Percentiles rank a stretch among this genome's conserved stretches.
These are phyloP conservation scores for Deakozyma indianensis DNA, from an alignment of 805 yeast genomes.

Conservation along the genomic window DNA sequence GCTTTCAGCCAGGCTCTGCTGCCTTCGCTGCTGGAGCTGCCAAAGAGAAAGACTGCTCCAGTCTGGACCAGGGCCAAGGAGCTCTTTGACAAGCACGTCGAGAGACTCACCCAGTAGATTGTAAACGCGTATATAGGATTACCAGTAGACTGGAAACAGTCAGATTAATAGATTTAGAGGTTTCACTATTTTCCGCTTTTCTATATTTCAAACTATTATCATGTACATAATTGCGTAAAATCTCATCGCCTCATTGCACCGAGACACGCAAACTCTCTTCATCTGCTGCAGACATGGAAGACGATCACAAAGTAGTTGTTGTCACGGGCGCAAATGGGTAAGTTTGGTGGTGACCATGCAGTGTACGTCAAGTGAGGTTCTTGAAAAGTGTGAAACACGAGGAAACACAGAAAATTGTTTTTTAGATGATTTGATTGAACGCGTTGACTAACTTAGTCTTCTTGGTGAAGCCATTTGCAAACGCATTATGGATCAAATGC, in stretches of 20 bases:
- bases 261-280: too few relatives aligned
- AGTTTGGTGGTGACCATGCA: too few relatives aligned
- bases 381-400: constrained; percentile 21
- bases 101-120: constrained; percentile 32
- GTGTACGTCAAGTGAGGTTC: not conserved
- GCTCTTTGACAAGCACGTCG: constrained; percentile 72
- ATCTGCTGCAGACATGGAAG: too few relatives aligned
- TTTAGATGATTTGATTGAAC: too few relatives aligned
- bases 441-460: too few relatives aligned
- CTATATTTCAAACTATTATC: too few relatives aligned
- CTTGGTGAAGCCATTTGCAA: constrained; percentile 79
- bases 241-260: too few relatives aligned
- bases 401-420: too few relatives aligned
- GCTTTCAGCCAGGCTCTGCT: constrained; percentile 73
- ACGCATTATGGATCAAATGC: constrained; percentile 51
- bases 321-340: constrained; percentile 30
- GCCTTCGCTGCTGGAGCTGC: constrained; percentile 77
- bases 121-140: not conserved
- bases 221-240: too few relatives aligned
- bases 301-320: constrained; percentile 19
- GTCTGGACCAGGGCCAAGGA: constrained; percentile 87
- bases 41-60: constrained; percentile 66
- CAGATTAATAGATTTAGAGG: too few relatives aligned
- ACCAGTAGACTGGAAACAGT: not conserved
- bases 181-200: too few relatives aligned